phyloP scores from a whole-genome alignment of 441 rosid genomes.

The Eutrema salsugineum region DNA sequence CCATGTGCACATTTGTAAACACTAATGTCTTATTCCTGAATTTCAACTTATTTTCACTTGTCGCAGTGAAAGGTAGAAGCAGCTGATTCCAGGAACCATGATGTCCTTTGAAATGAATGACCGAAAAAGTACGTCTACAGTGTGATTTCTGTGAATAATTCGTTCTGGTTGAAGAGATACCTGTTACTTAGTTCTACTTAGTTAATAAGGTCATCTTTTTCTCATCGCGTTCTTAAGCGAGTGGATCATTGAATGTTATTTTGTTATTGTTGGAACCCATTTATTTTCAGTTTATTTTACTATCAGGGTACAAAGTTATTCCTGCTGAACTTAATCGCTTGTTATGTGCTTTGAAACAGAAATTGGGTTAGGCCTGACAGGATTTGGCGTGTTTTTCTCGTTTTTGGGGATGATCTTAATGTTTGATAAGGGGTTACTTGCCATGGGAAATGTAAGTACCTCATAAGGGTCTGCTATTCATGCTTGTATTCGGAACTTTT shows the following conservation, averaged over 20 bases:
- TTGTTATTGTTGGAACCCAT: background rate
- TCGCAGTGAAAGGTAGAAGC: constrained; percentile 19
- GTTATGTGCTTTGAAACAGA: constrained; percentile 35
- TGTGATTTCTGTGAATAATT: background rate
- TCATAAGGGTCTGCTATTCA: background rate
- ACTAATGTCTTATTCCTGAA: background rate
- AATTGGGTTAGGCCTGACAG: constrained; percentile 92
- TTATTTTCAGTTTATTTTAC: background rate
- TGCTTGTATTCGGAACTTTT: background rate
- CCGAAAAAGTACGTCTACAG: constrained; percentile 29
- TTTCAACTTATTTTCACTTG: background rate
- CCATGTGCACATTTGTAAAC: background rate
- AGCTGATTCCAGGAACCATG: constrained; percentile 19
- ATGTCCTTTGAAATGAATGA: constrained; percentile 40
- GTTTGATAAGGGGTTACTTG: constrained; percentile 94
- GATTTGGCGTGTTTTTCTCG: constrained; percentile 92
- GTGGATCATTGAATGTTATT: background rate
- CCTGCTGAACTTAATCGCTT: background rate
- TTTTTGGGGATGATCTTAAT: constrained; percentile 76
- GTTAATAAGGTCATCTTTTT: background rate
- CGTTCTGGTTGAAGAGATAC: background rate
- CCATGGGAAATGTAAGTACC: constrained; percentile 94
- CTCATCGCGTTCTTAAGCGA: background rate
- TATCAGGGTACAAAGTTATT: background rate
- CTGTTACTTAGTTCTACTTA: background rate